A percentile compares a stretch with the other conserved stretches of the same genome.
Conservation (phyloP, 768 basidiomycete genomes). For the Pilatotrama ljubarskyi region DNA sequence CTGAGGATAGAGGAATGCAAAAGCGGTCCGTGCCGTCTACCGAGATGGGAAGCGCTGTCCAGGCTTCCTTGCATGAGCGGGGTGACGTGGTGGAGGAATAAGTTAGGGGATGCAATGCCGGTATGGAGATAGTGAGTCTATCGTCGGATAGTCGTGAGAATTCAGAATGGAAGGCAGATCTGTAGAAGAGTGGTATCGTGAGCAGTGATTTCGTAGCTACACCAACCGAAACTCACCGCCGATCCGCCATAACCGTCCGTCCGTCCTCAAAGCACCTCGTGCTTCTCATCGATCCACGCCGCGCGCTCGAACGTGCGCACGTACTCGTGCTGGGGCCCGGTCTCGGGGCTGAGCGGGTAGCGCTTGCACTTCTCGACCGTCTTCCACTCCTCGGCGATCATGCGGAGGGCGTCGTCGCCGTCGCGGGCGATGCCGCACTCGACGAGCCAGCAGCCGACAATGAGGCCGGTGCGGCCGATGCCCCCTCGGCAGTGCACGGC, state of each 20-base stretch:
- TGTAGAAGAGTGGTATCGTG: background rate
- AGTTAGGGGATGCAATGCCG: background rate
- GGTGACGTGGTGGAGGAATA: background rate
- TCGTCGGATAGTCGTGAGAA: background rate
- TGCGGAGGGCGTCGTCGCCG: conserved; percentile 62
- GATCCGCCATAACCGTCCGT: conserved; percentile 6
- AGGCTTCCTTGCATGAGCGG: background rate
- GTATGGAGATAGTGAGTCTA: background rate
- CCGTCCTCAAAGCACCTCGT: conserved; percentile 14
- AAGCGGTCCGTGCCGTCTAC: background rate
- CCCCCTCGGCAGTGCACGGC: conserved; percentile 83
- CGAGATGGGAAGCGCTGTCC: background rate
- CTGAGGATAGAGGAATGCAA: too few species aligned
- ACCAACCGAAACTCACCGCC: conserved; percentile 3
- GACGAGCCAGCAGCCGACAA: conserved; percentile 76
- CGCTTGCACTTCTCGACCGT: conserved; percentile 75
- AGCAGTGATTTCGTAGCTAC: background rate
- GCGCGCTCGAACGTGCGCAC: conserved; percentile 54
- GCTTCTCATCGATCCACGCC: conserved; percentile 24
- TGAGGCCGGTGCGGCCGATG: conserved; percentile 66
- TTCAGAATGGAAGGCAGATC: background rate
- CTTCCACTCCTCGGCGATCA: conserved; percentile 71
- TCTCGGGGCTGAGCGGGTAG: conserved; percentile 78
- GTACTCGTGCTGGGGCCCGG: conserved; percentile 76
- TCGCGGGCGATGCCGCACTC: conserved; percentile 61